Percentiles rank a stretch among this genome's conserved stretches.
Evolutionary conservation across 164 flowering plant species (phyloP).

Genomic region (Saururus chinensis): DNA sequence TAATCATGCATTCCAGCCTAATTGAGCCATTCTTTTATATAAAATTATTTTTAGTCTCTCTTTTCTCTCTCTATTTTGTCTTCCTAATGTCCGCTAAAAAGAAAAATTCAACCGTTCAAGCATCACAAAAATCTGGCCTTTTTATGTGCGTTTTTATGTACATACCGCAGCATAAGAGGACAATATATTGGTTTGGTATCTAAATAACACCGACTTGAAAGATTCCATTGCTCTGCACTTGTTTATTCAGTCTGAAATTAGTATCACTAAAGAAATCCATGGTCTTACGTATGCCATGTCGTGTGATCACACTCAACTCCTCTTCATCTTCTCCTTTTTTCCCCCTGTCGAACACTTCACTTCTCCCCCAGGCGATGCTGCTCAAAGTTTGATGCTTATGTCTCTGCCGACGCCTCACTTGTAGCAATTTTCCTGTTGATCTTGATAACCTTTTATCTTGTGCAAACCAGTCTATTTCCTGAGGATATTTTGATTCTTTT

Average conservation of each 20-base stretch:
- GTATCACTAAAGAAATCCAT: not conserved
- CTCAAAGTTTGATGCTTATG: not conserved
- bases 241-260: not conserved
- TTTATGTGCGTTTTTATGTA: no score
- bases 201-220: not conserved
- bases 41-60: not conserved
- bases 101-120: no score
- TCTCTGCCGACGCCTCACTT: not conserved
- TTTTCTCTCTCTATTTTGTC: not conserved
- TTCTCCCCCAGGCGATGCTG: not conserved
- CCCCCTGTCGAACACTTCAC: not conserved
- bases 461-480: no score
- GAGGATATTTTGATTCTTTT: no score
- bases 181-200: not conserved
- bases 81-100: not conserved
- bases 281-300: not conserved
- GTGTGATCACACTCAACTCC: not conserved
- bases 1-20: not conserved
- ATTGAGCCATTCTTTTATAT: not conserved
- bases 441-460: no score
- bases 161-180: not conserved
- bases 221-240: not conserved
- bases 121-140: not conserved
- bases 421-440: no score
- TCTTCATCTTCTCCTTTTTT: not conserved